Base-by-base conservation (phyloP, 495 filamentous ascomycete species). In the Daldinia decipiens region DNA sequence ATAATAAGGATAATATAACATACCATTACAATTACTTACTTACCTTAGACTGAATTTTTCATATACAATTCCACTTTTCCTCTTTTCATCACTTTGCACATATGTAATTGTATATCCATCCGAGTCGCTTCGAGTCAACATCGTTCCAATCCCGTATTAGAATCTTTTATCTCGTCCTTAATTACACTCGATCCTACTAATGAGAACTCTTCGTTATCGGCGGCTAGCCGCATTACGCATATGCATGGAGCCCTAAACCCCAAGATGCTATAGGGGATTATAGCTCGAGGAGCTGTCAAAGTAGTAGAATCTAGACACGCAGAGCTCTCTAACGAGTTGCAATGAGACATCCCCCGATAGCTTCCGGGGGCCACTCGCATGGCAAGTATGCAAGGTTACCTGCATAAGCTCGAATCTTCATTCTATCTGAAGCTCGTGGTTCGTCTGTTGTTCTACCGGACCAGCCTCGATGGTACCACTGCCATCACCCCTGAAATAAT, bases 181-280 rank as follows among this genome's bases (percentile, higher is more conserved):
- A n/a, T 31, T 43, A 31, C 4, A 54, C 17, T 50, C n/a, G n/a
- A 65, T 36, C 56, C 59, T 27, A 55, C 69, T 71, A 67, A 67
- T 67, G 32, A 45, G 39, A 67, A 8, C 8, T 56, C 47, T 68
- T 68, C 64, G 43, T 70, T 67, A 51, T 61, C 74, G 54, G 72
- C 71, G 70, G 67, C 66, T 65, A 79, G 17, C 15, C 45, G 70
- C 75, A 74, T 45, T 69, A 64, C 57, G 69, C 73, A 71, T 73
- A 75, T 74, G 73, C 75, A 68, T 73, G 57, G 60, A 65, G 53
- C 70, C 54, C 38, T 67, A 55, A 67, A 47, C 38, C 17, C 47
- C 17, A 12, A 64, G 17, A 64, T 52, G 38, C n/a, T 21, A 68
- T 72, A 72, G 64, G 53, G n/a, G 59, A 53, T 55, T 51, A 34